These are phyloP conservation scores for Lenwebbia sp. DNA, from an alignment of 345 rosid genomes.

Conservation along the genomic window DNA sequence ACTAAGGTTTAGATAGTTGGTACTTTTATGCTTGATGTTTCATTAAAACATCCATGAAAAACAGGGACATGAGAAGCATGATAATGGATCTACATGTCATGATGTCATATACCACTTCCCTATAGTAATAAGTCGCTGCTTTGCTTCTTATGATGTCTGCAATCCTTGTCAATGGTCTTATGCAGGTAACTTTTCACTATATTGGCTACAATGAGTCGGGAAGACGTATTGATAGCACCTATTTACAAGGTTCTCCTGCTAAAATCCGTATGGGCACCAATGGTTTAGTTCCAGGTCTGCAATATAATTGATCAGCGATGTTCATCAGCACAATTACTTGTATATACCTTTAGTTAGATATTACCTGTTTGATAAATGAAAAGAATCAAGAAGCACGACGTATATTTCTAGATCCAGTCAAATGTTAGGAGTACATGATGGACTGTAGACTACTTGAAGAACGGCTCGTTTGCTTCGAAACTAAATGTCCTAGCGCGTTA, in stretches of 20 bases:
- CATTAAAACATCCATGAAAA: not conserved
- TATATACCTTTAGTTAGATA: not conserved
- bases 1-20: not conserved
- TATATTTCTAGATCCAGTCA: not conserved
- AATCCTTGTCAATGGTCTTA: constrained; percentile 5
- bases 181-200: constrained; percentile 79
- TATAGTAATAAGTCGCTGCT: not conserved
- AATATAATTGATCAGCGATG: not conserved
- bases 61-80: not conserved
- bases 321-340: not conserved
- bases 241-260: constrained; percentile 81
- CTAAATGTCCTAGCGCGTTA: not conserved
- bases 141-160: not conserved
- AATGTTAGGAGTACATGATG: not conserved
- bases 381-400: not conserved
- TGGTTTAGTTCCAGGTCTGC: constrained; percentile 80
- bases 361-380: not conserved
- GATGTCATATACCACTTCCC: not conserved
- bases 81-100: not conserved
- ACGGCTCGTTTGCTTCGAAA: not conserved
- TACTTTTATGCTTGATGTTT: not conserved
- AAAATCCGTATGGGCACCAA: constrained; percentile 82
- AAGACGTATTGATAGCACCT: constrained; percentile 86
- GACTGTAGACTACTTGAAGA: not conserved
- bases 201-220: constrained; percentile 90